Conservation (phyloP, 2,329 filamentous ascomycete genomes). For the Endothia cerciana region DNA sequence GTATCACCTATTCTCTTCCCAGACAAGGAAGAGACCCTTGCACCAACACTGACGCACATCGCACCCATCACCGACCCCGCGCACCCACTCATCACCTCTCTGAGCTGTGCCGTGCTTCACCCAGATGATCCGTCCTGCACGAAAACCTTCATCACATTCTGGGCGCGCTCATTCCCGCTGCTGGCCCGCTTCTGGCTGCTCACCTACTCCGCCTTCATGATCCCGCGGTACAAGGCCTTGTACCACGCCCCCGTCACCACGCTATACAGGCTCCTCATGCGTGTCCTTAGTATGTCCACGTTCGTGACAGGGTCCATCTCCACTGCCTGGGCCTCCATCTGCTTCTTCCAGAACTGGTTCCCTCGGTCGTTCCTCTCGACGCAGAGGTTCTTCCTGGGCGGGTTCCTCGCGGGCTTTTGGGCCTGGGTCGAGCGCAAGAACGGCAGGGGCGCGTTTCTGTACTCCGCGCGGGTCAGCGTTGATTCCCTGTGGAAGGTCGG, state of each 20-base stretch:
- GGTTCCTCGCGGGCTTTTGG: constrained; percentile 84
- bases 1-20: constrained; percentile 88
- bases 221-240: constrained; percentile 70
- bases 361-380: constrained; percentile 76
- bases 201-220: constrained; percentile 71
- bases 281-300: constrained; percentile 73
- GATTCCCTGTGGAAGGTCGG: constrained; percentile 91
- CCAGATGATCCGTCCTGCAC: constrained; percentile 86
- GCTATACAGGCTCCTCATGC: constrained; percentile 67
- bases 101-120: constrained; percentile 90
- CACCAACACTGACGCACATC: constrained; percentile 67
- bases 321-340: constrained; percentile 86
- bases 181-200: constrained; percentile 78
- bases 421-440: constrained; percentile 72
- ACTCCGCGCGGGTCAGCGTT: constrained; percentile 76
- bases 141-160: constrained; percentile 85
- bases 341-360: constrained; percentile 81
- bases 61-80: constrained; percentile 80
- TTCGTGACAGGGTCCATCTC: constrained; percentile 85
- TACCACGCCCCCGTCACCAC: constrained; percentile 71
- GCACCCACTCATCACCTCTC: constrained; percentile 81
- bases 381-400: constrained; percentile 87
- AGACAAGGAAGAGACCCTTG: constrained; percentile 65
- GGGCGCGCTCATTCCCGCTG: constrained; percentile 79
- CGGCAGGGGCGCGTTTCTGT: constrained; percentile 74